Evolutionary conservation across 148 eudicot genomes (phyloP).

Genomic region (Rheum nobile): DNA sequence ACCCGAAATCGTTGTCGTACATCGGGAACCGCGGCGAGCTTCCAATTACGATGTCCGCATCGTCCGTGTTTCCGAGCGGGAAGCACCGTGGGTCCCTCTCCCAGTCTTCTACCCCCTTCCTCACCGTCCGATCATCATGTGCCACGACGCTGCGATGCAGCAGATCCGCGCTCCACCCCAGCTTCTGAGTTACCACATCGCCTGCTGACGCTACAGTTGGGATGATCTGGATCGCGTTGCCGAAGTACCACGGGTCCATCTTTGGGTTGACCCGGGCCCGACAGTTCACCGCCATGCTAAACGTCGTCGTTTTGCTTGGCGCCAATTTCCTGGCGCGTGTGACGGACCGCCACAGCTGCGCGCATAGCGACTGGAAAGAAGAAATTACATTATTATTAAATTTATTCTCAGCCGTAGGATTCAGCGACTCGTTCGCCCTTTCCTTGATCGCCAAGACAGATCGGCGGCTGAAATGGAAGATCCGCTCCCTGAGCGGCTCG

Average conservation of each 20-base stretch:
- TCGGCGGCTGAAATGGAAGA: slow-evolving; percentile 51
- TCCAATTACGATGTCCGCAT: slow-evolving; percentile 66
- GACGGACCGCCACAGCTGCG: slow-evolving; percentile 56
- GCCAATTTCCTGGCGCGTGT: slow-evolving; percentile 58
- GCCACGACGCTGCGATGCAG: slow-evolving; percentile 41
- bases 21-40: slow-evolving; percentile 78
- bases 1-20: slow-evolving; percentile 76
- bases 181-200: slow-evolving; percentile 28
- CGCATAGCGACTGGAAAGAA: slow-evolving; percentile 58
- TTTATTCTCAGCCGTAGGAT: too few relatives aligned
- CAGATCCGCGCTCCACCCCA: slow-evolving; percentile 74
- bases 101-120: slow-evolving; percentile 41
- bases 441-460: slow-evolving; percentile 33
- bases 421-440: slow-evolving; percentile 27
- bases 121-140: slow-evolving; percentile 38
- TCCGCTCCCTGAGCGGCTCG: slow-evolving; percentile 34
- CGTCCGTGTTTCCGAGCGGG: slow-evolving; percentile 66
- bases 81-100: slow-evolving; percentile 65
- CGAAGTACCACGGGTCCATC: slow-evolving; percentile 51
- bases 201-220: slow-evolving; percentile 43
- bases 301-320: slow-evolving; percentile 35
- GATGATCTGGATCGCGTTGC: slow-evolving; percentile 75
- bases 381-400: too few relatives aligned
- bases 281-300: slow-evolving; percentile 72
- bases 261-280: slow-evolving; percentile 66